A percentile compares a stretch with the other conserved stretches of the same genome.
phyloP scores from a whole-genome alignment of 345 rosid species.

The Brassica nigra region DNA sequence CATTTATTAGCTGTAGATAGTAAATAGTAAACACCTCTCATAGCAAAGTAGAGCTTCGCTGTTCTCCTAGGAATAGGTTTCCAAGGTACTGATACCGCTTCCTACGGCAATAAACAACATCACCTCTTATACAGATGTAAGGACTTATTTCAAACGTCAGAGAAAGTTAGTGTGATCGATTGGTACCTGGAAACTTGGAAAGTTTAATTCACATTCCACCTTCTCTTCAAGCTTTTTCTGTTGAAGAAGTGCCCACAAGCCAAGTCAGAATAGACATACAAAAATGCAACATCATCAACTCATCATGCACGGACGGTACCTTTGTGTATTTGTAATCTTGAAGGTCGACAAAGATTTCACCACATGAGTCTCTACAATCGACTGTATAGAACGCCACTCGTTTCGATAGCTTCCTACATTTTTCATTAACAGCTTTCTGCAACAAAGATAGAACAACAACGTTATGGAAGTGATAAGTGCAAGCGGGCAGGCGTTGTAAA shows the following conservation, averaged over 20 bases:
- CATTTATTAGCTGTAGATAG: no score
- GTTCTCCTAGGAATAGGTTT: conserved; percentile 64
- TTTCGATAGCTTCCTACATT: conserved; percentile 72
- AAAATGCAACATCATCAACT: background rate
- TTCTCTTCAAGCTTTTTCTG: conserved; percentile 76
- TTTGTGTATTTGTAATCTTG: conserved; percentile 62
- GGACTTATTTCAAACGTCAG: background rate
- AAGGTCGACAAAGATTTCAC: conserved; percentile 88
- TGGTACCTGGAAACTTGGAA: conserved; percentile 84
- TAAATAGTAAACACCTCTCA: conserved; percentile 72
- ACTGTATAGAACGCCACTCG: conserved; percentile 81
- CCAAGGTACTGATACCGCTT: conserved; percentile 84
- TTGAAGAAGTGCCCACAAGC: background rate
- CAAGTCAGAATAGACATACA: background rate
- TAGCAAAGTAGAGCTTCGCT: conserved; percentile 83
- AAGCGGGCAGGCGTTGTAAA: background rate
- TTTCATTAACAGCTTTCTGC: conserved; percentile 80
- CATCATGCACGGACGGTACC: conserved; percentile 35
- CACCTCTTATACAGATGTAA: conserved; percentile 40
- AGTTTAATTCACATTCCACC: conserved; percentile 56
- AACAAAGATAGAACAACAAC: background rate
- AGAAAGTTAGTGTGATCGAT: background rate
- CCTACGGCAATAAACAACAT: conserved; percentile 40
- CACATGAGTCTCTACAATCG: conserved; percentile 83
- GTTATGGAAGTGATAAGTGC: background rate